Conservation (phyloP, 116 monocot species). For the Phalaenopsis hybrid region DNA sequence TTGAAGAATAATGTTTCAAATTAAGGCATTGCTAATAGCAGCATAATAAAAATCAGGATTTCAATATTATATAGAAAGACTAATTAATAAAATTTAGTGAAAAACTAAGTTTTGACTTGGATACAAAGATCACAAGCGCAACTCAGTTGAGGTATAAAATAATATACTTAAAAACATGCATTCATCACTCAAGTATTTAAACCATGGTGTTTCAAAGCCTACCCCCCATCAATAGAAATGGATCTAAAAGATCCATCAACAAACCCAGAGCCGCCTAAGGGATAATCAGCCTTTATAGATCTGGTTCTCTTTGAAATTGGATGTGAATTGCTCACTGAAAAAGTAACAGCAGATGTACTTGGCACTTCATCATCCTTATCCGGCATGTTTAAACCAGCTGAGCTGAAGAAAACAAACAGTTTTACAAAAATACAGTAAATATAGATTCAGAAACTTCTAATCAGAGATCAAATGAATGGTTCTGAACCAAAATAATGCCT, state of each 20-base stretch:
- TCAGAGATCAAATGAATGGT: neutral
- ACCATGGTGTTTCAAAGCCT: constrained; percentile 20
- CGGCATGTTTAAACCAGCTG: constrained; percentile 38
- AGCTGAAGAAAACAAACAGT: constrained; percentile 48
- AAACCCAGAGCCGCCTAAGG: constrained; percentile 23
- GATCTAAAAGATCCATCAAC: constrained; percentile 47
- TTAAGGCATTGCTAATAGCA: too few species aligned
- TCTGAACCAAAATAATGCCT: neutral
- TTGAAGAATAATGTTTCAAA: too few species aligned
- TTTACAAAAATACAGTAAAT: neutral
- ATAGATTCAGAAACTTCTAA: neutral
- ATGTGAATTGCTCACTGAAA: constrained; percentile 47
- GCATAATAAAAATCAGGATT: too few species aligned
- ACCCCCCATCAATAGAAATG: constrained; percentile 86
- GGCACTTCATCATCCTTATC: constrained; percentile 60
- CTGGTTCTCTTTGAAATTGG: constrained; percentile 86
- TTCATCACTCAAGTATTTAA: neutral
- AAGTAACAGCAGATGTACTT: constrained; percentile 27
- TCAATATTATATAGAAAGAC: neutral
- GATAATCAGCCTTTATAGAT: constrained; percentile 58
- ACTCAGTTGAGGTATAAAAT: neutral
- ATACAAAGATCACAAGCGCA: neutral
- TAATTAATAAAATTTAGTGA: neutral
- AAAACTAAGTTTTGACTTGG: neutral
- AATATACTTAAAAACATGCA: neutral